phyloP scores from a whole-genome alignment of 176 grass and related monocot genomes.

The Aegilops longissima region DNA sequence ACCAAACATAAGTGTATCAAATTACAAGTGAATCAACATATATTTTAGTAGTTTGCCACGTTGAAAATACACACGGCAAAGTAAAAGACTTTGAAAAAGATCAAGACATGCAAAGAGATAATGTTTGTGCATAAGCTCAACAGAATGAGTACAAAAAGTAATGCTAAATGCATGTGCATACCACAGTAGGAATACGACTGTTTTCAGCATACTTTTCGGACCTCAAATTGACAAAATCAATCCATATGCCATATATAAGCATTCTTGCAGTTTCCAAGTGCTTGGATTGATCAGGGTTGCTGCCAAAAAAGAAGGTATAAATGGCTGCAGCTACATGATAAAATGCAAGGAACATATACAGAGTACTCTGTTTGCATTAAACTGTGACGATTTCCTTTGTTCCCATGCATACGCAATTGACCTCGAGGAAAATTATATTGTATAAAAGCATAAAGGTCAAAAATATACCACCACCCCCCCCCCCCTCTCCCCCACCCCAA shows the following conservation, averaged over 20 bases:
- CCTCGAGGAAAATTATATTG: not conserved
- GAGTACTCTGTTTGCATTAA: not conserved
- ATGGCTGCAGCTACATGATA: not conserved
- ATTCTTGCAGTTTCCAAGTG: conserved; percentile 96
- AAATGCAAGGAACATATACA: not conserved
- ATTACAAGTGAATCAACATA: not conserved
- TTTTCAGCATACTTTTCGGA: conserved; percentile 94
- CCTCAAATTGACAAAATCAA: conserved; percentile 98
- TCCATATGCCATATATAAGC: conserved; percentile 76
- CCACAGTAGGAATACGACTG: conserved; percentile 92
- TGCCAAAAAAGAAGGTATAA: conserved; percentile 37
- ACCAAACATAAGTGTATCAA: conserved; percentile 11
- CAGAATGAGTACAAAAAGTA: conserved; percentile 2
- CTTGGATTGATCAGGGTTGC: conserved; percentile 99
- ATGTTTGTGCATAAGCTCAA: not conserved
- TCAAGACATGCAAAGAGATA: not conserved
- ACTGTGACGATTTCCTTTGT: not conserved
- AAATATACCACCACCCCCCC: too few species aligned
- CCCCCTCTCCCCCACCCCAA: too few species aligned
- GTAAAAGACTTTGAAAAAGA: not conserved
- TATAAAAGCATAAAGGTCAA: not conserved
- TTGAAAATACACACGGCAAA: not conserved
- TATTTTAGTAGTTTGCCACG: not conserved
- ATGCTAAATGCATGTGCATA: conserved; percentile 37
- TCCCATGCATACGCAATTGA: not conserved